These are phyloP conservation scores for Uromyces viciae-fabae DNA, from an alignment of 1,284 basidiomycete genomes.

Conservation along the genomic window DNA sequence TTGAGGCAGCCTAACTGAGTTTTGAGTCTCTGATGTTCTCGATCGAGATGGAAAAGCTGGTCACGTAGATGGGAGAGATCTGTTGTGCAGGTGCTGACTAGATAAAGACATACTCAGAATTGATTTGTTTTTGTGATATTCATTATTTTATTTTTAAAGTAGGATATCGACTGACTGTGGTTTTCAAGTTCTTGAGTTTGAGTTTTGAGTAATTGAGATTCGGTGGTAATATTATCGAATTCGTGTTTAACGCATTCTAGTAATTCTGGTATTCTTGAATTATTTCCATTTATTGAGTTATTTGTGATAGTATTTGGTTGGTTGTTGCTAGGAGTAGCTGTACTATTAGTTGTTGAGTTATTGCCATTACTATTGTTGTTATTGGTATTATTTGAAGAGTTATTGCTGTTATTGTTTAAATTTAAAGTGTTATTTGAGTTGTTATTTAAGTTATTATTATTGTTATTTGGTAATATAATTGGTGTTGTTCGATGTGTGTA, in stretches of 20 bases:
- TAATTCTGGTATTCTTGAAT: constrained; percentile 14
- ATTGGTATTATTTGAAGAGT: background rate
- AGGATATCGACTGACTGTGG: constrained; percentile 24
- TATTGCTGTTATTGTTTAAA: background rate
- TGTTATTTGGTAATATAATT: background rate
- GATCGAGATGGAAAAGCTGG: constrained; percentile 33
- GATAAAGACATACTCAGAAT: background rate
- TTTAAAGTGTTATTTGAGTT: background rate
- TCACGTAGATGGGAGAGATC: constrained; percentile 38
- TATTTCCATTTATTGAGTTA: background rate
- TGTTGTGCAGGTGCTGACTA: constrained; percentile 27
- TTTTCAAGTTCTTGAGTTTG: constrained; percentile 41
- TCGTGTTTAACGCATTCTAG: constrained; percentile 44
- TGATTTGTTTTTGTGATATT: background rate
- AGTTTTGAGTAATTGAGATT: constrained; percentile 30
- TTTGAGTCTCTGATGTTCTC: constrained; percentile 43
- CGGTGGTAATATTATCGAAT: constrained; percentile 19
- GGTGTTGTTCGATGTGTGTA: background rate
- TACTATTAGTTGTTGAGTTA: background rate
- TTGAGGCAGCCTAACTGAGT: constrained; percentile 15
- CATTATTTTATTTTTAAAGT: too few relatives aligned
- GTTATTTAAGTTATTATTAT: background rate
- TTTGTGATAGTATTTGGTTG: too few relatives aligned
- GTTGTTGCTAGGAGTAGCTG: background rate
- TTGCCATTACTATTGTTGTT: background rate